Conservation (phyloP, 306 rosid genomes). For the Geum urbanum region DNA sequence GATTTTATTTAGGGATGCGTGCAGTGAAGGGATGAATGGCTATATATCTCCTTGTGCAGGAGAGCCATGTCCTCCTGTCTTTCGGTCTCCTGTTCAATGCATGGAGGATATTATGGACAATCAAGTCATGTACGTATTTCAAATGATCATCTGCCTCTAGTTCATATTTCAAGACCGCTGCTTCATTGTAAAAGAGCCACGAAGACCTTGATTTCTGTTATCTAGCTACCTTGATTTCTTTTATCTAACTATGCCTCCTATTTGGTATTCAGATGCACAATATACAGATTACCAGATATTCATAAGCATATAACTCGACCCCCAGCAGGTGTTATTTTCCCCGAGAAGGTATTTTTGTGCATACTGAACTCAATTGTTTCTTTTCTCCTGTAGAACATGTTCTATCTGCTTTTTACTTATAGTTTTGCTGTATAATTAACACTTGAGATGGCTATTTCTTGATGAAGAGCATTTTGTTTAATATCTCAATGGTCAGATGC, state of each 20-base stretch:
- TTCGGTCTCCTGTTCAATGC: conserved; percentile 80
- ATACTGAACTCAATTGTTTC: neutral
- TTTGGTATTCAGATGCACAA: conserved; percentile 61
- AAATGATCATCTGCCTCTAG: neutral
- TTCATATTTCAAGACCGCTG: too few relatives aligned
- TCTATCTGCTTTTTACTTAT: neutral
- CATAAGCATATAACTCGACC: conserved; percentile 74
- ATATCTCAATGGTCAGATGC: neutral
- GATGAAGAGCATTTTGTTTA: neutral
- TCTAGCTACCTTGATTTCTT: neutral
- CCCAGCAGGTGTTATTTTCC: conserved; percentile 66
- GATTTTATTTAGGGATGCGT: conserved; percentile 62
- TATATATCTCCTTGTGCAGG: conserved; percentile 82
- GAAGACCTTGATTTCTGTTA: neutral
- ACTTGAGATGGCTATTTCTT: neutral
- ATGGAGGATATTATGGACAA: conserved; percentile 93
- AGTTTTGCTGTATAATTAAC: neutral
- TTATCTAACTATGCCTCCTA: neutral
- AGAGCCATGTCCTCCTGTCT: conserved; percentile 93
- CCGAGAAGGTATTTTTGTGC: conserved; percentile 57
- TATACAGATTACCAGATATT: conserved; percentile 68
- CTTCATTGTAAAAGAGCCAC: too few relatives aligned
- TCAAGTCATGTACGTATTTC: conserved; percentile 78
- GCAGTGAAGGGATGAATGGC: conserved; percentile 99
- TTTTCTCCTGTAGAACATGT: neutral